phyloP scores from a whole-genome alignment of 2,329 filamentous ascomycete genomes.

The Arthrobotrys megalospora region DNA sequence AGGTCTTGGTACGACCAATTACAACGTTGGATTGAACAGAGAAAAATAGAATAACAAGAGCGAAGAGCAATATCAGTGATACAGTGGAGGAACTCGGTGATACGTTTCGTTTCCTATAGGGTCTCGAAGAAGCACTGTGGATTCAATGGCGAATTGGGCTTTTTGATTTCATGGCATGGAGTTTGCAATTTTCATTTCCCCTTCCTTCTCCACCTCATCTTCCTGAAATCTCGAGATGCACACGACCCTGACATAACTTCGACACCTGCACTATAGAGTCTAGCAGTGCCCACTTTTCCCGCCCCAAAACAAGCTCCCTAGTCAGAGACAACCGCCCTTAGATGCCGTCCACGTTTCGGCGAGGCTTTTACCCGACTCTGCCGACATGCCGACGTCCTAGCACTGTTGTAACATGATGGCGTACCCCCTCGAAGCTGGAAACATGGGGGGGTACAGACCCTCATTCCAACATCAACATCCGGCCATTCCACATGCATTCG shows the following conservation, averaged over 20 bases:
- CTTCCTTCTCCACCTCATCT: constrained; percentile 19
- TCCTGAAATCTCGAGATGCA: constrained; percentile 22
- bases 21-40: constrained; percentile 1
- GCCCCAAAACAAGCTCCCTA: constrained; percentile 24
- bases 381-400: constrained; percentile 11
- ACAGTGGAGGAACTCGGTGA: constrained; percentile 17
- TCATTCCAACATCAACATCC: constrained; percentile 42
- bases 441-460: constrained; percentile 15
- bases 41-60: neutral
- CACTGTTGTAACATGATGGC: constrained; percentile 28
- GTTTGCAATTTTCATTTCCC: constrained; percentile 27
- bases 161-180: constrained; percentile 20
- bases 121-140: constrained; percentile 23
- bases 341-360: constrained; percentile 31
- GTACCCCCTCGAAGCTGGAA: constrained; percentile 30
- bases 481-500: constrained; percentile 41
- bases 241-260: constrained; percentile 19
- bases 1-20: constrained; percentile 56
- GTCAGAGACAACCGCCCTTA: constrained; percentile 13
- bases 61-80: constrained; percentile 35
- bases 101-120: constrained; percentile 19
- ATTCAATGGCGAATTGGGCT: constrained; percentile 14
- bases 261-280: constrained; percentile 17
- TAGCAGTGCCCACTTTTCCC: constrained; percentile 16
- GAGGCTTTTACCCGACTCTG: constrained; percentile 38